Evolutionary conservation across 768 basidiomycete genomes (phyloP).

Genomic region (Phlegmacium glaucopus): DNA sequence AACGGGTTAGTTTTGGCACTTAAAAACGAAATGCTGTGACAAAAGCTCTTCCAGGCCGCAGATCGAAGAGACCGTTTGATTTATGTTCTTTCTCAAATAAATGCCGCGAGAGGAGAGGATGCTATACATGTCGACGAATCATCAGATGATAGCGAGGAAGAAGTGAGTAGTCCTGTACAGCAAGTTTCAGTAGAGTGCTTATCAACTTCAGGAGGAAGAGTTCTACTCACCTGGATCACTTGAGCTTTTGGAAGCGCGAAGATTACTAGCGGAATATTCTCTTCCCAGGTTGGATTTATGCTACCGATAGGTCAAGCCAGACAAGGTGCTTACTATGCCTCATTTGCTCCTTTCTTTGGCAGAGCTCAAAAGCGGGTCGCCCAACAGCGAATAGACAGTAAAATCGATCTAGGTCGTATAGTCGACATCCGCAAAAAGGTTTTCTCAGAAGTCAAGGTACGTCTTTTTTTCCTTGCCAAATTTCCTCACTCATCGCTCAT

Average conservation of each 20-base stretch:
- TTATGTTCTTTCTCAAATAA: constrained; percentile 92
- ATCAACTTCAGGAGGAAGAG: constrained; percentile 69
- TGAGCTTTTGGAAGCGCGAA: constrained; percentile 81
- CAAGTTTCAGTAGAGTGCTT: neutral
- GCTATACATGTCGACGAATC: constrained; percentile 68
- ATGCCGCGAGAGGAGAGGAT: constrained; percentile 82
- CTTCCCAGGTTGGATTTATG: constrained; percentile 85
- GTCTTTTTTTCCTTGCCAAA: constrained; percentile 12
- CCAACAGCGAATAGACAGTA: constrained; percentile 89
- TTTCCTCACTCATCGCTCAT: neutral
- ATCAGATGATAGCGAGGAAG: constrained; percentile 71
- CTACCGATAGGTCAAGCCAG: constrained; percentile 47
- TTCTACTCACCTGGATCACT: constrained; percentile 93
- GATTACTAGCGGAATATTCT: constrained; percentile 89
- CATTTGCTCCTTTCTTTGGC: constrained; percentile 40
- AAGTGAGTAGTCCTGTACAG: constrained; percentile 39
- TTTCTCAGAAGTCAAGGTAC: constrained; percentile 85
- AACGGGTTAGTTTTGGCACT: constrained; percentile 65
- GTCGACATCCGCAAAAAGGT: constrained; percentile 92
- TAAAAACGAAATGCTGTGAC: constrained; percentile 1
- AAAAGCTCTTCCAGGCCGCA: constrained; percentile 61
- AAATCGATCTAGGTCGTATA: constrained; percentile 80
- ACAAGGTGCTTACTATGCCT: constrained; percentile 76
- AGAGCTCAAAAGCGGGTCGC: constrained; percentile 95
- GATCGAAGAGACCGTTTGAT: constrained; percentile 95